These are phyloP conservation scores for Metrosideros polymorpha DNA, from an alignment of 441 rosid genomes.

Conservation along the genomic window DNA sequence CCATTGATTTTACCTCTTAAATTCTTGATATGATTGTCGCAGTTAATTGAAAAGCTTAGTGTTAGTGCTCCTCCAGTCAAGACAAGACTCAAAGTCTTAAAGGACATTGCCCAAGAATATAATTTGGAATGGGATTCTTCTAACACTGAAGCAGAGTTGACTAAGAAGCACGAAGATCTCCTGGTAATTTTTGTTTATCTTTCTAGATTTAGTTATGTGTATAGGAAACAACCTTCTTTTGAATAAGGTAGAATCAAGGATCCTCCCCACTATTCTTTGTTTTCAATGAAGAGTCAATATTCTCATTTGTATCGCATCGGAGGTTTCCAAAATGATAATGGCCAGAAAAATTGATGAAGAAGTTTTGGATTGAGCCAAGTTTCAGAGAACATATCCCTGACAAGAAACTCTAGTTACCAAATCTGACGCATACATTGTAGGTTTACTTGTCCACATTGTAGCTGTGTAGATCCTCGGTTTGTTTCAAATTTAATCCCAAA, in stretches of 20 bases:
- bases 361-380: not conserved
- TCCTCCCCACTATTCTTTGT: not conserved
- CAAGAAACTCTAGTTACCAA: not conserved
- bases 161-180: constrained; percentile 80
- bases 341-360: not conserved
- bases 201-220: not conserved
- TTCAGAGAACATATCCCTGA: not conserved
- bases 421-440: not conserved
- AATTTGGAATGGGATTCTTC: constrained; percentile 77
- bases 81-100: constrained; percentile 62
- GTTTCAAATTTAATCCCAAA: not conserved
- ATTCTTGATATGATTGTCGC: not conserved
- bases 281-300: not conserved
- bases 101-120: constrained; percentile 73
- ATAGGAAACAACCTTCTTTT: not conserved
- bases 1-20: not conserved
- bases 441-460: not conserved
- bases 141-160: constrained; percentile 69
- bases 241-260: not conserved
- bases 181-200: constrained; percentile 40
- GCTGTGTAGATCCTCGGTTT: not conserved
- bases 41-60: constrained; percentile 86
- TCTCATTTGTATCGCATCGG: not conserved
- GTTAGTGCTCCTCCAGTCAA: constrained; percentile 65
- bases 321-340: not conserved